phyloP scores from a whole-genome alignment of 805 yeast genomes.

The Sugiyamaella smithiae region DNA sequence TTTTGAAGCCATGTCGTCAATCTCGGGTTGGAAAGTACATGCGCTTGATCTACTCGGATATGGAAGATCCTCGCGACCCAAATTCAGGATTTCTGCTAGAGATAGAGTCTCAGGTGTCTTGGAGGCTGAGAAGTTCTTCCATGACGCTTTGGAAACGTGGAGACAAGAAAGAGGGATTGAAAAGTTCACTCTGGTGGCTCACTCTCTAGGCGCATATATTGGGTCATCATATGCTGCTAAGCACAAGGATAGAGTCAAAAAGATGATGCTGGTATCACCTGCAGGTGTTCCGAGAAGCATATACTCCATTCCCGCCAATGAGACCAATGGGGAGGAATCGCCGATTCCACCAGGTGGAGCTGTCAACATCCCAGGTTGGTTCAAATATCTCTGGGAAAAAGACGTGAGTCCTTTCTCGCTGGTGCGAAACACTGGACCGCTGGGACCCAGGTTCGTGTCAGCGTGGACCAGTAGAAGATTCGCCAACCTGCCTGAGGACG shows the following conservation, averaged over 20 bases:
- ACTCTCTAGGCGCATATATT: slow-evolving; percentile 90
- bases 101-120: slow-evolving; percentile 39
- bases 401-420: slow-evolving; percentile 82
- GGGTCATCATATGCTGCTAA: slow-evolving; percentile 62
- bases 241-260: slow-evolving; percentile 57
- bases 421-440: slow-evolving; percentile 72
- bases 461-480: slow-evolving; percentile 89
- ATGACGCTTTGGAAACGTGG: slow-evolving; percentile 66
- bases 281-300: slow-evolving; percentile 69
- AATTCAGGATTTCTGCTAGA: slow-evolving; percentile 40
- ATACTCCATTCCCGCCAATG: slow-evolving; percentile 29
- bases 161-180: slow-evolving; percentile 46
- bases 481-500: slow-evolving; percentile 48
- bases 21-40: slow-evolving; percentile 65
- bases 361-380: slow-evolving; percentile 65
- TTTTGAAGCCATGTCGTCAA: slow-evolving; percentile 45
- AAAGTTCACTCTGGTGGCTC: slow-evolving; percentile 65
- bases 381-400: slow-evolving; percentile 76
- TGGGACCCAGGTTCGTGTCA: slow-evolving; percentile 81
- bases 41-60: slow-evolving; percentile 87
- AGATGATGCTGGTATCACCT: slow-evolving; percentile 79
- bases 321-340: slow-evolving; percentile 19
- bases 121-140: slow-evolving; percentile 58
- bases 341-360: slow-evolving; percentile 14
- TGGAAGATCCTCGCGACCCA: slow-evolving; percentile 82